Evolutionary conservation across 345 rosid species (phyloP), one percentile per base, ranked within the genome.

Genomic region (Citrus glauca): DNA sequence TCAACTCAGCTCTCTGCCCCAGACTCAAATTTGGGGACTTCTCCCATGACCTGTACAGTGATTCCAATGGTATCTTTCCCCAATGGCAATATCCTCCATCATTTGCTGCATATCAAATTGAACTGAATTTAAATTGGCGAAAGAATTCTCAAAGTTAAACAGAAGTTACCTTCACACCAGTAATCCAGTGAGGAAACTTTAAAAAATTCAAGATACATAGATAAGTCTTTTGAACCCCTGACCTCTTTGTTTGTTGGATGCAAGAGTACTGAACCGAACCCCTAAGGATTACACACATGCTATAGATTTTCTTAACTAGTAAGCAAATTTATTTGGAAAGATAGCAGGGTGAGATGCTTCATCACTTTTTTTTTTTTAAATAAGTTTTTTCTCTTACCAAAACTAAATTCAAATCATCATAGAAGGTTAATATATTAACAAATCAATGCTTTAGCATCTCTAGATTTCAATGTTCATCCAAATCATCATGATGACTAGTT

Each of bases 1-100:
- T 86, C 77, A 86, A 80, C 84, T 93, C 98, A 76, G 86, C 87
- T 83, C 92, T 90, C 81, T 93, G 98, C 59, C 99, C 99, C 87
- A 91, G 83, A 82, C 85, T 82, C 85, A 97, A 82, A 86, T 90
- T 85, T 27, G 94, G 98, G 62, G 96, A 91, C 81, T 91, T 88
- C 83, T 92, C 90, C 99, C 91, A 94, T 53, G 88, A 87, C 24
- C 77, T 17, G 81, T 82, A 90, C 66, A 93, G 91, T 28, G 93
- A 86, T 70, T 93, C 93, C 81, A 97, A 63, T 17, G 94, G 89
- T 81, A 97, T 85, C 76, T 88, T 91, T 63, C 99, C 98, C 88
- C 92, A 87, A 56, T 90, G 81, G 82, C 94, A 91, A 85, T 88
- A 88, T 76, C 98, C 97, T 66, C 97, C 95, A 81, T 83, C 73